phyloP scores from a whole-genome alignment of 129 eudicot genomes.

The Helichrysum umbraculigerum region DNA sequence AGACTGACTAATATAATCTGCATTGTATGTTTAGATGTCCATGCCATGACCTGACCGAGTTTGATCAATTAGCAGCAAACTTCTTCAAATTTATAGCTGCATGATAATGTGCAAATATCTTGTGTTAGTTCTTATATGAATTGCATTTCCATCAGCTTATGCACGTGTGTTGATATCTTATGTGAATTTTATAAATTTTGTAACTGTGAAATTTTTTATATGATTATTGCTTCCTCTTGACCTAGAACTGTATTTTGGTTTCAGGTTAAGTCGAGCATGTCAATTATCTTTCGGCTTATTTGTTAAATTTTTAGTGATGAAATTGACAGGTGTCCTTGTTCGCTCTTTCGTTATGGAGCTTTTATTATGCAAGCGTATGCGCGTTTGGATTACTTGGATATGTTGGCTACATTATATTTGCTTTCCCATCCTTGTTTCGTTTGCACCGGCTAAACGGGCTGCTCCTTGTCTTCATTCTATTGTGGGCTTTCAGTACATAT shows the following conservation, averaged over 20 bases:
- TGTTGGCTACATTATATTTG: conserved; percentile 73
- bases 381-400: conserved; percentile 81
- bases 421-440: conserved; percentile 72
- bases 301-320: conserved; percentile 46
- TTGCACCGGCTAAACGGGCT: conserved; percentile 74
- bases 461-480: conserved; percentile 72
- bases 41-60: too few species aligned
- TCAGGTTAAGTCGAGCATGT: conserved; percentile 21
- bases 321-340: conserved; percentile 78
- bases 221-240: conserved; percentile 20
- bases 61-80: too few species aligned
- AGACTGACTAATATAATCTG: too few species aligned
- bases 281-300: conserved; percentile 31
- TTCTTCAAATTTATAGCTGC: too few species aligned
- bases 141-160: too few species aligned
- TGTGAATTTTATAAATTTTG: conserved; percentile 5
- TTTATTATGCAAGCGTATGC: conserved; percentile 72
- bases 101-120: too few species aligned
- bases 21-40: not conserved
- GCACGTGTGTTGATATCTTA: not conserved
- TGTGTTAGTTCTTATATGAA: too few species aligned
- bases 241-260: conserved; percentile 13
- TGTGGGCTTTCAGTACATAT: conserved; percentile 81
- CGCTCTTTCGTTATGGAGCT: conserved; percentile 85
- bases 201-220: conserved; percentile 1